Evolutionary conservation across 2,329 filamentous ascomycete species (phyloP).

Genomic region (Trichoderma atroviride): DNA sequence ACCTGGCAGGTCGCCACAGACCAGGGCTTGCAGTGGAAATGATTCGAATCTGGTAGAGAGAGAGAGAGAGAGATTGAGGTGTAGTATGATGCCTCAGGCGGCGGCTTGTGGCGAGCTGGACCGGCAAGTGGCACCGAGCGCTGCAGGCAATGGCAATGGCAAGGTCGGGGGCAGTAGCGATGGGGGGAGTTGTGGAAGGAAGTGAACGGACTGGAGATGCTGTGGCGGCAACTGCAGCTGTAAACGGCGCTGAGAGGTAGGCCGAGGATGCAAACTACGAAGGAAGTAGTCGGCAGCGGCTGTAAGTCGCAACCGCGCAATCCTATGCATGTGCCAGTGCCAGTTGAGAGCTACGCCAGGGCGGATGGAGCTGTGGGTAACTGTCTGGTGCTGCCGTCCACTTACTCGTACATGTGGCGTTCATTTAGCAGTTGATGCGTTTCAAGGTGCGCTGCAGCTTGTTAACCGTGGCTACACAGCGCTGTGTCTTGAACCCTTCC

Average conservation of each 20-base stretch:
- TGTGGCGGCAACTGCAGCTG: background rate
- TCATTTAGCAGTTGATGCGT: background rate
- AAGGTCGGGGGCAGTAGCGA: conserved; percentile 1
- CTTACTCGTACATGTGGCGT: background rate
- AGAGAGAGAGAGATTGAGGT: no score
- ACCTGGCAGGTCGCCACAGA: conserved; percentile 13
- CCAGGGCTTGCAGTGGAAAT: background rate
- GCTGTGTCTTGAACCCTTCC: background rate
- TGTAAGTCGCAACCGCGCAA: background rate
- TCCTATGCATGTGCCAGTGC: conserved; percentile 21
- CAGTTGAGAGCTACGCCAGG: conserved; percentile 4
- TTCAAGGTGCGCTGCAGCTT: background rate
- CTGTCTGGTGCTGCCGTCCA: background rate
- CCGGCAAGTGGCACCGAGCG: conserved; percentile 3
- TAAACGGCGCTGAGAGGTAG: background rate
- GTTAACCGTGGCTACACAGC: background rate
- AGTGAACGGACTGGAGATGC: background rate
- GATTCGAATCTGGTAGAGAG: background rate
- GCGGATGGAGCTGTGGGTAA: conserved; percentile 10
- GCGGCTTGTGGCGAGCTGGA: background rate
- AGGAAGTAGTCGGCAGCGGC: background rate
- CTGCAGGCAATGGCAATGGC: conserved; percentile 9
- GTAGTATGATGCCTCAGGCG: conserved; percentile 13
- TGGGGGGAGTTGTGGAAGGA: background rate
- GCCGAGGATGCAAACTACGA: background rate